These are phyloP conservation scores for Arachis monticola DNA, from an alignment of 331 rosid species.

Conservation along the genomic window DNA sequence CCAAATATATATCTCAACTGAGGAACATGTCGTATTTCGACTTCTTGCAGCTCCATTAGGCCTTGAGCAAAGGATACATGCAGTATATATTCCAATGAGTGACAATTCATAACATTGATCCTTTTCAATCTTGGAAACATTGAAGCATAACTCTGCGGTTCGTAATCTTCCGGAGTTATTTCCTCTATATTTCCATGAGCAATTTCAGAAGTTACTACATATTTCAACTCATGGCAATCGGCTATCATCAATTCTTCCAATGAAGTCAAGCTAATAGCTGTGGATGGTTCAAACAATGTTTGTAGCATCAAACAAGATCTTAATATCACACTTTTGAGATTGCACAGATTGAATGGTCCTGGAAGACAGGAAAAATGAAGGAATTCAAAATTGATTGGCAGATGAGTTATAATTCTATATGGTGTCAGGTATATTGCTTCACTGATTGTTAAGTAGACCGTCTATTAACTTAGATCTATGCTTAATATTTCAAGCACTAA, in stretches of 20 bases:
- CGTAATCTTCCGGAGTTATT: neutral
- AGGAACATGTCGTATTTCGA: conserved; percentile 29
- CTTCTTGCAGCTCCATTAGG: conserved; percentile 24
- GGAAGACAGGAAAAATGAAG: neutral
- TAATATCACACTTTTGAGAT: neutral
- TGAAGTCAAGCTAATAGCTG: neutral
- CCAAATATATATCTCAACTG: conserved; percentile 36
- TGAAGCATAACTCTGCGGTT: neutral
- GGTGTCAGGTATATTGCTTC: too few species aligned
- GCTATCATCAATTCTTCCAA: conserved; percentile 17
- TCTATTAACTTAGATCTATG: too few species aligned
- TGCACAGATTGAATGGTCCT: neutral
- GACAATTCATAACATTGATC: conserved; percentile 26
- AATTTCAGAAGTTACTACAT: neutral
- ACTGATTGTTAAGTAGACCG: too few species aligned
- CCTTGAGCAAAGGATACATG: conserved; percentile 28
- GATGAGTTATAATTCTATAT: neutral
- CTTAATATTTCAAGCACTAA: too few species aligned
- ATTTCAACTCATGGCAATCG: neutral
- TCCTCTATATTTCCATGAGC: conserved; percentile 2
- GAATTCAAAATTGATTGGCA: neutral
- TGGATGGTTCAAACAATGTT: neutral
- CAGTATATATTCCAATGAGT: conserved; percentile 10
- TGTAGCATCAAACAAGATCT: neutral
- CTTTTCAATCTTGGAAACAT: conserved; percentile 22